Base-by-base conservation (phyloP, 108 stramenopile genomes). In the Nitzschia inconspicua region DNA sequence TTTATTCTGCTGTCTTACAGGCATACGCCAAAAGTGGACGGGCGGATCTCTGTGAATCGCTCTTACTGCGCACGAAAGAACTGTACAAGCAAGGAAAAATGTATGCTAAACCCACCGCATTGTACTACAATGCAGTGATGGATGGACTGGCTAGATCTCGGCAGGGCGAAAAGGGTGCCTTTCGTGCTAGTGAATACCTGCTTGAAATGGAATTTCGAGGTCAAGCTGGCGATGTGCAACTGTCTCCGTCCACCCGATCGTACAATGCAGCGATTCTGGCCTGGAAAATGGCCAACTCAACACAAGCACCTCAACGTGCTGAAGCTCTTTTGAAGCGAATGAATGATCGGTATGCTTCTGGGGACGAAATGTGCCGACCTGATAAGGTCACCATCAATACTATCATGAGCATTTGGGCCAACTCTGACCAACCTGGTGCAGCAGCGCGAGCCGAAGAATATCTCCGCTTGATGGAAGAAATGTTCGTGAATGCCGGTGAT, bases 231-330 rank as follows among this genome's bases (percentile, higher is more conserved):
- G 59, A 73, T 24, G 46, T 61, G 13, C 70, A 80, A 32, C 59
- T 81, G 14, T 41, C 56, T 14, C 66, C 66, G 22, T 40, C 56
- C 23, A 67, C 56, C 18, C 55, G 66, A 34, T 73, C 73, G 22
- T 81, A 76, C 66, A 85, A 85, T 64, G 77, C 84, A 23, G 73
- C 68, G 27, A 66, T 86, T 31, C 34, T 63, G 4, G 70, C 70
- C 2, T 60, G 67, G 67, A 60, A 48, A 10, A 48, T 31, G 23
- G 47, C 65, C 20, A 65, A 65, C 44, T 58, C 58, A 19, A 58
- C 68, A 14, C 42, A 60, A 24, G 55, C 67, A 18, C 67, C 59
- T 19, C 43, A 60, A 24, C 47, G 57, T 8, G 67, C 67, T 19
- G 58, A 68, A 31, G 57, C 57, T 3, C 25, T 60, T 31, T 59